Conservation (phyloP, 805 yeast species). For the Starmera caribaea region DNA sequence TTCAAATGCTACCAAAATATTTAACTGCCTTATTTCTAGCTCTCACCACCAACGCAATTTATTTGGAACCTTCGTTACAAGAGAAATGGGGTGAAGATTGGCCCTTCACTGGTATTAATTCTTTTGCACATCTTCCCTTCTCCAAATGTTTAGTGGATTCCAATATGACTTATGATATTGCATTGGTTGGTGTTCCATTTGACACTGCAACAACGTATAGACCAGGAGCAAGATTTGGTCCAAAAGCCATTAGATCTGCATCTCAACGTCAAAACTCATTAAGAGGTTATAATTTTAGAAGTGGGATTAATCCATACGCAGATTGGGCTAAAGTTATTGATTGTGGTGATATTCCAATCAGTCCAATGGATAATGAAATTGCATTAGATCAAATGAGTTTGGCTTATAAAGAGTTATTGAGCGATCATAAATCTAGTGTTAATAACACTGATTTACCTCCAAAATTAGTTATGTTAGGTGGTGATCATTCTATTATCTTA, state of each 20-base stretch:
- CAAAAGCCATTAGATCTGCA: slow-evolving; percentile 57
- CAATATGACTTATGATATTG: slow-evolving; percentile 50
- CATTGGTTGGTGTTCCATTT: slow-evolving; percentile 70
- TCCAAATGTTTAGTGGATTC: slow-evolving; percentile 46
- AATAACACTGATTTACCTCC: slow-evolving; percentile 31
- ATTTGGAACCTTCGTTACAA: slow-evolving; percentile 31
- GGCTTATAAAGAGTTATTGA: slow-evolving; percentile 29
- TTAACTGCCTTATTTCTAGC: no score
- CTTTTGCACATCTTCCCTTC: slow-evolving; percentile 67
- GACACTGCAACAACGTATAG: slow-evolving; percentile 76
- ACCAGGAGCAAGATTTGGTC: slow-evolving; percentile 81
- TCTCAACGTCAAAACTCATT: slow-evolving; percentile 61
- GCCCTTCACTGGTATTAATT: slow-evolving; percentile 60
- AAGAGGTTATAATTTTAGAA: slow-evolving; percentile 64
- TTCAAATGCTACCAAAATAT: no score
- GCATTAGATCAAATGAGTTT: slow-evolving; percentile 50
- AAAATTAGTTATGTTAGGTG: slow-evolving; percentile 59
- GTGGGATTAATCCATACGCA: slow-evolving; percentile 49
- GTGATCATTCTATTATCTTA: slow-evolving; percentile 65
- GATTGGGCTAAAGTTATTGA: slow-evolving; percentile 41
- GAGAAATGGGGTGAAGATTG: slow-evolving; percentile 66
- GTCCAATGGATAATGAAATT: slow-evolving; percentile 51
- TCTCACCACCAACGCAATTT: background rate
- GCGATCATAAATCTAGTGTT: slow-evolving; percentile 3
- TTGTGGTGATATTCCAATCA: slow-evolving; percentile 56